Evolutionary conservation across 2,329 filamentous ascomycete species (phyloP).

Genomic region (Plectosphaerella plurivora): DNA sequence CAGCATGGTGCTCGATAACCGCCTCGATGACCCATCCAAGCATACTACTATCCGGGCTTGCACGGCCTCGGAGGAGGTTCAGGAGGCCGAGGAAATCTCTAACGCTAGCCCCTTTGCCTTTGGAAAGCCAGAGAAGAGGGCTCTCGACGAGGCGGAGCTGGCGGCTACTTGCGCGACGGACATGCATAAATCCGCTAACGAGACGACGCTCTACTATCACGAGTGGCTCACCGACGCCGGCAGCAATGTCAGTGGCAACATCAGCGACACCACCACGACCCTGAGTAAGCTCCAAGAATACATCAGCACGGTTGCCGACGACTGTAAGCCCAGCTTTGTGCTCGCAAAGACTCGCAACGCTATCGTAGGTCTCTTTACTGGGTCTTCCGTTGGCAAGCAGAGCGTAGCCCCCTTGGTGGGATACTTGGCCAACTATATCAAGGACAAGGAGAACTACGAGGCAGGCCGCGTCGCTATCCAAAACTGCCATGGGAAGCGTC

Average conservation of each 20-base stretch:
- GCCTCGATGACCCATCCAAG: neutral
- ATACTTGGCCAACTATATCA: slow-evolving; percentile 12
- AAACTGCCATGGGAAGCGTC: slow-evolving; percentile 18
- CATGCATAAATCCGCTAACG: neutral
- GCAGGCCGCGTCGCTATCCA: slow-evolving; percentile 17
- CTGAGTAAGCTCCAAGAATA: neutral
- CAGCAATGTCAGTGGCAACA: neutral
- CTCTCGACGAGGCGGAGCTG: neutral
- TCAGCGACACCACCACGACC: neutral
- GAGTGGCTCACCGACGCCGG: neutral
- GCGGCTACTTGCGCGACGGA: neutral
- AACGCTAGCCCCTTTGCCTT: neutral
- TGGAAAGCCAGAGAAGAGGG: neutral
- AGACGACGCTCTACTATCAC: neutral
- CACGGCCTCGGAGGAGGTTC: neutral
- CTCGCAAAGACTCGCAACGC: slow-evolving; percentile 7
- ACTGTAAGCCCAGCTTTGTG: slow-evolving; percentile 3
- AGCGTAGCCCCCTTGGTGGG: slow-evolving; percentile 6
- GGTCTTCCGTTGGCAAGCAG: slow-evolving; percentile 16
- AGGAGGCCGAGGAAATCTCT: neutral
- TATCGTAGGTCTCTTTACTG: slow-evolving; percentile 14
- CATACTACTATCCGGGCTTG: neutral
- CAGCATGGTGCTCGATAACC: neutral
- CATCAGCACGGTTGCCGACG: neutral
- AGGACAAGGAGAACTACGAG: slow-evolving; percentile 5